Conservation (phyloP, 2,329 filamentous ascomycete genomes). For the Fusarium sp. region DNA sequence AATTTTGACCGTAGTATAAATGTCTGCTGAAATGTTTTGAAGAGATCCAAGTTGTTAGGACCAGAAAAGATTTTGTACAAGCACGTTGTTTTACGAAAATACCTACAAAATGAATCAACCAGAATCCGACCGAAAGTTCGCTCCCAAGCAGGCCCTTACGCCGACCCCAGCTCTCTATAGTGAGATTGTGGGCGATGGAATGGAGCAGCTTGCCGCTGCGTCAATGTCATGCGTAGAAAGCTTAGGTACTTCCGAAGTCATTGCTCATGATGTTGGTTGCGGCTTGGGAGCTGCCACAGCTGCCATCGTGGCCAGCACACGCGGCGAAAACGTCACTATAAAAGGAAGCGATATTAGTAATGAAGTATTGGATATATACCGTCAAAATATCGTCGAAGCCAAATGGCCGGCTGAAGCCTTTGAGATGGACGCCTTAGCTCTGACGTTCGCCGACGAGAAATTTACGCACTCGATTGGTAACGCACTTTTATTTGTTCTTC, state of each 20-base stretch:
- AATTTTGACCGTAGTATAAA: no score
- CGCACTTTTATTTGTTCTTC: not conserved
- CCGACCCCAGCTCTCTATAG: slow-evolving; percentile 24
- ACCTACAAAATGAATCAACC: slow-evolving; percentile 12
- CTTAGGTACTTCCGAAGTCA: fast-evolving
- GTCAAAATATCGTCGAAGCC: fast-evolving
- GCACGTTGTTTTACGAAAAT: not conserved
- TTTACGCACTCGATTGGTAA: slow-evolving; percentile 17
- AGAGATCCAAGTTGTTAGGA: no score
- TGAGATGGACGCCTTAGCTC: not conserved
- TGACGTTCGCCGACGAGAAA: fast-evolving
- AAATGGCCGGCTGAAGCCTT: slow-evolving; percentile 13
- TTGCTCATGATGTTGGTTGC: slow-evolving; percentile 20
- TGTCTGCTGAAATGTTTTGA: no score
- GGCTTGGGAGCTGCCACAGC: slow-evolving; percentile 14
- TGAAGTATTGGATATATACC: not conserved
- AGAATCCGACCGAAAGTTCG: not conserved
- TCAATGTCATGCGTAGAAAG: not conserved
- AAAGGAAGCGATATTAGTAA: slow-evolving; percentile 14
- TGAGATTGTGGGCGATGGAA: not conserved
- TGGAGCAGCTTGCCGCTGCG: slow-evolving; percentile 6
- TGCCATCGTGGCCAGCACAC: not conserved
- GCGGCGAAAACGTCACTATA: fast-evolving
- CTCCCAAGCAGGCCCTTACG: slow-evolving; percentile 6
- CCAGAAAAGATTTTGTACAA: no score